Percentiles rank a stretch among this genome's conserved stretches.
Conservation (phyloP, 257 asterid genomes). For the Forsythia viridissima region DNA sequence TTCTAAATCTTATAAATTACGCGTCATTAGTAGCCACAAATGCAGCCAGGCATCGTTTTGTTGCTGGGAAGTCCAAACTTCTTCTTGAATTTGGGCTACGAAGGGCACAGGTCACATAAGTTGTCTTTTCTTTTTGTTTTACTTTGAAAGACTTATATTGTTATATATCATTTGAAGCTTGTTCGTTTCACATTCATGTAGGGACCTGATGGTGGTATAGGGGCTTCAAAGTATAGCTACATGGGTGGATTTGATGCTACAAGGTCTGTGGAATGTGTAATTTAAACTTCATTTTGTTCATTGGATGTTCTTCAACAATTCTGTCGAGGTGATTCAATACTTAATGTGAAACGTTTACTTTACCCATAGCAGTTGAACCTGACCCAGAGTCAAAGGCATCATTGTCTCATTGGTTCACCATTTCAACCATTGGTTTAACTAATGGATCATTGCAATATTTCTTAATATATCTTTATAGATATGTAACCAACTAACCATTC, state of each 20-base stretch:
- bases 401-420: slow-evolving; percentile 10
- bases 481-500: not conserved
- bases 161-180: slow-evolving; percentile 18
- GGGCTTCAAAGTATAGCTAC: slow-evolving; percentile 92
- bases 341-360: slow-evolving; percentile 7
- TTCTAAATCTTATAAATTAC: slow-evolving; percentile 82
- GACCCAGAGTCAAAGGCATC: slow-evolving; percentile 6
- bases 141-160: slow-evolving; percentile 20
- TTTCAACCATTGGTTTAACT: not conserved
- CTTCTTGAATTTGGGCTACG: slow-evolving; percentile 97
- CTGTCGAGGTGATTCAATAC: not conserved
- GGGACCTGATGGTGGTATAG: slow-evolving; percentile 99
- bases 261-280: slow-evolving; percentile 49
- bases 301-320: slow-evolving; percentile 4
- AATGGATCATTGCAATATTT: slow-evolving; percentile 4
- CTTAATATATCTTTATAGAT: slow-evolving; percentile 1
- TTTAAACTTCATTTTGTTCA: not conserved
- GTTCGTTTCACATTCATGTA: slow-evolving; percentile 31
- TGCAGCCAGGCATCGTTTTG: slow-evolving; percentile 98
- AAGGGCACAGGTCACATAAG: slow-evolving; percentile 76
- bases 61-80: slow-evolving; percentile 90
- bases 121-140: slow-evolving; percentile 19
- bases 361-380: not conserved
- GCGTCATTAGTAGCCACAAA: slow-evolving; percentile 97
- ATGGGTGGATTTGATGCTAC: slow-evolving; percentile 99